A percentile compares a stretch with the other conserved stretches of the same genome.
These are phyloP conservation scores for Entophlyctis helioformis DNA, from an alignment of 192 early-diverging fungal species.

Conservation along the genomic window DNA sequence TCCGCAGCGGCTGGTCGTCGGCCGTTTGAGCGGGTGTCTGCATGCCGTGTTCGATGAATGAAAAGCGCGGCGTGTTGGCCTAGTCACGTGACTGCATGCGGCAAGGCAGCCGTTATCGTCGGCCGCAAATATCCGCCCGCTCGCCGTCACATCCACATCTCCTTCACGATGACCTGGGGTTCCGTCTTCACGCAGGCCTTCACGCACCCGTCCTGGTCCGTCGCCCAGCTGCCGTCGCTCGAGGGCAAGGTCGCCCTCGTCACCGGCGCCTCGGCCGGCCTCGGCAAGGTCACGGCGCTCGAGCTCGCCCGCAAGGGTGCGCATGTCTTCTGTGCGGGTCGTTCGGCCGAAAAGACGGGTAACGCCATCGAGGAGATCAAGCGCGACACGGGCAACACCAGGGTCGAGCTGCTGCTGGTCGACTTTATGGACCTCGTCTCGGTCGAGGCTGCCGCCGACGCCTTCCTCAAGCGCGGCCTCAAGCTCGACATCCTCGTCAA, in stretches of 20 bases:
- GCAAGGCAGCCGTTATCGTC: too few species aligned
- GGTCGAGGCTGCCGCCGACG: conserved; percentile 7
- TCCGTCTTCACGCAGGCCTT: too few species aligned
- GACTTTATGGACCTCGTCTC: conserved; percentile 10
- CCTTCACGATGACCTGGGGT: too few species aligned
- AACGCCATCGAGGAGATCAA: conserved; percentile 7
- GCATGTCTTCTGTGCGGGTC: conserved; percentile 2
- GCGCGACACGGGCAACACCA: neutral
- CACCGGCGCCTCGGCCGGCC: conserved; percentile 20
- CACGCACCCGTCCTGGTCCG: too few species aligned
- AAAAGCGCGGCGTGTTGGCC: too few species aligned
- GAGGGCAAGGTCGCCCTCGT: conserved; percentile 14
- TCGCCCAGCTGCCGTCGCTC: too few species aligned
- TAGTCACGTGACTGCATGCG: too few species aligned
- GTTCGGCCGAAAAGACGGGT: conserved; percentile 6
- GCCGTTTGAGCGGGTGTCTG: too few species aligned
- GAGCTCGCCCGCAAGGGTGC: conserved; percentile 17
- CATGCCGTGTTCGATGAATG: too few species aligned
- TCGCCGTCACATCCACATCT: too few species aligned
- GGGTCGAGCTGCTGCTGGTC: conserved; percentile 1
- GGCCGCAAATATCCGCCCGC: too few species aligned
- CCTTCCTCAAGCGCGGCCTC: conserved; percentile 5
- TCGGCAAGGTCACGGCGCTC: conserved; percentile 13
- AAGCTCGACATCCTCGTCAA: conserved; percentile 16
- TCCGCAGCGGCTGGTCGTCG: too few species aligned